Evolutionary conservation across 2,329 filamentous ascomycete species (phyloP), one percentile per base, ranked within the genome.

Genomic region (Microcyclospora pomicola): DNA sequence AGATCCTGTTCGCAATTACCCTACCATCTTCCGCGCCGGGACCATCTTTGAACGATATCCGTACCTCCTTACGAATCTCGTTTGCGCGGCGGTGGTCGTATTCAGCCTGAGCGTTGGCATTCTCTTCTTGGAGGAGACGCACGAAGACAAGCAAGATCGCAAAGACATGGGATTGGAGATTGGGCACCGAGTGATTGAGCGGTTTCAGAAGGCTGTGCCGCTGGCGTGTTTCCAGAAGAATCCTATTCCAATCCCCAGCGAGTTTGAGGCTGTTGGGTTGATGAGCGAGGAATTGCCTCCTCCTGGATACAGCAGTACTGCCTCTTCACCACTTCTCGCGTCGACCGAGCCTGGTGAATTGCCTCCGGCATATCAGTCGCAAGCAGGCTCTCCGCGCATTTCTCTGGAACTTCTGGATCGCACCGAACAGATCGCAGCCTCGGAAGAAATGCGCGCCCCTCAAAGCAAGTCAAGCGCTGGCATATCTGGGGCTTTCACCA

Each of bases 101-200:
- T 67, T 82, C 44, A 84, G 86, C 13, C 78, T 94, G 34, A 56
- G 79, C 3, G 71, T 91, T 37, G 87, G 87, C 13, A 67, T 92
- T 38, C 63, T 95, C 14, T 95, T 94, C 55, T 68, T 98, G 39
- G 86, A 98, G 57, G 91, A 98, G 64, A 96, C 91, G 1, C 91
- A 98, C 55, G 73, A 78, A 35, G 77, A 82, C 57, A 82, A 82
- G 66, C 93, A 82, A 64, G 61, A 77, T 48, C 71, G 77, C 40
- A 75, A 73, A 33, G 91, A 98, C 59, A 67, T 72, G 28, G 87
- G 88, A 5, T 61, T 82, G 11, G 81, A 88, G 55, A 54, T 84
- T 15, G 88, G 91, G 41, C 71, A 78, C 51, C 82, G 77, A 68
- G 65, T 96, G 28, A 41, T 67, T 39, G 46, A 53, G 38, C 41